phyloP scores from a whole-genome alignment of 148 eudicot species.

The Nepenthes mirabilis region DNA sequence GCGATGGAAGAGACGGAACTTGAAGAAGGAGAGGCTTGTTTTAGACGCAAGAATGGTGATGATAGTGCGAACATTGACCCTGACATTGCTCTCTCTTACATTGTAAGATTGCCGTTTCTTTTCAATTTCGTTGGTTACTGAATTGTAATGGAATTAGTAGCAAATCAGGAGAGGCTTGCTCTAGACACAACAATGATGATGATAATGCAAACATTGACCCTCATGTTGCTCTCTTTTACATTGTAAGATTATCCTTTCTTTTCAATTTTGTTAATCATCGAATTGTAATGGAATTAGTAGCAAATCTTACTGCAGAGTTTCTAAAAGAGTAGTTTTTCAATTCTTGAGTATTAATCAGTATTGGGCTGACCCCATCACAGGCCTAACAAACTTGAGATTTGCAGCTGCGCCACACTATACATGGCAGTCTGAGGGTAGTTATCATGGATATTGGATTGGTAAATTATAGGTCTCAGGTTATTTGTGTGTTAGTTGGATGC shows the following conservation, averaged over 20 bases:
- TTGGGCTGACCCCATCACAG: too few relatives aligned
- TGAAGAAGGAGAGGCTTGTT: conserved; percentile 48
- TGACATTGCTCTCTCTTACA: conserved; percentile 45
- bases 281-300: too few relatives aligned
- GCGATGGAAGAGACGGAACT: conserved; percentile 7
- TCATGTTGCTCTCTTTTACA: conserved; percentile 44
- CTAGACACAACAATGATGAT: conserved; percentile 18
- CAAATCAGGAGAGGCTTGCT: conserved; percentile 28
- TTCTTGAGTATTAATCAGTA: too few relatives aligned
- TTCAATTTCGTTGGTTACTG: background rate
- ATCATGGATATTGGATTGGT: too few relatives aligned
- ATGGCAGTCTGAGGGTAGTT: too few relatives aligned
- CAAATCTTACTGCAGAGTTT: too few relatives aligned
- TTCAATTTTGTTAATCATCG: background rate
- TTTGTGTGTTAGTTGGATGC: too few relatives aligned
- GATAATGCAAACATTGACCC: conserved; percentile 30
- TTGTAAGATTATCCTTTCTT: conserved; percentile 30
- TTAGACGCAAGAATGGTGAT: conserved; percentile 19
- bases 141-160: too few relatives aligned
- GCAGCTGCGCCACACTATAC: too few relatives aligned
- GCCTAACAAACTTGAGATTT: too few relatives aligned
- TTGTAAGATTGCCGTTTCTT: conserved; percentile 30
- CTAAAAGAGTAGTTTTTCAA: too few relatives aligned
- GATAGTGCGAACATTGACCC: conserved; percentile 29
- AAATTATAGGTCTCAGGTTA: too few relatives aligned